Evolutionary conservation across 768 basidiomycete species (phyloP).

Genomic region (Termitomyces eurrhizus): DNA sequence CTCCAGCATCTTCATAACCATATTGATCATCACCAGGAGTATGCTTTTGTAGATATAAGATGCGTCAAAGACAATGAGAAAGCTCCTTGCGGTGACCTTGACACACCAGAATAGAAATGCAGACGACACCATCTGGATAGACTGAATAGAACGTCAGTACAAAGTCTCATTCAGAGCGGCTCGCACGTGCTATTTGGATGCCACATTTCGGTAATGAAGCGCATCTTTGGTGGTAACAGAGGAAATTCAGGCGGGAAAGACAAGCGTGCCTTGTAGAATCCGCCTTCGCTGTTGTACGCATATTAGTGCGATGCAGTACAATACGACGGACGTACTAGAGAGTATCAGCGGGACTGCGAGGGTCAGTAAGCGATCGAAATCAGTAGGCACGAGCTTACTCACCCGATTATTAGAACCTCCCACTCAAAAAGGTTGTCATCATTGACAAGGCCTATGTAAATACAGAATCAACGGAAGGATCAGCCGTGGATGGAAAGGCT

Average conservation of each 20-base stretch:
- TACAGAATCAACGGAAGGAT: conserved; percentile 24
- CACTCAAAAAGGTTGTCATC: conserved; percentile 95
- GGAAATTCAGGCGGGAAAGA: conserved; percentile 91
- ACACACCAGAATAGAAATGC: conserved; percentile 89
- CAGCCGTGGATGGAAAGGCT: conserved; percentile 14
- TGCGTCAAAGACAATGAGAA: conserved; percentile 7
- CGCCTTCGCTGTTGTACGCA: conserved; percentile 73
- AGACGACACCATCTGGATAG: conserved; percentile 89
- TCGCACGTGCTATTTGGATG: conserved; percentile 88
- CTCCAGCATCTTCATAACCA: conserved; percentile 94
- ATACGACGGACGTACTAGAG: conserved; percentile 63
- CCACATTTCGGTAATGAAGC: conserved; percentile 93
- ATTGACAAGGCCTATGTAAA: conserved; percentile 76
- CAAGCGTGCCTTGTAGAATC: conserved; percentile 89
- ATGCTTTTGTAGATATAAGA: conserved; percentile 49
- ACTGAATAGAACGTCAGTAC: conserved; percentile 45
- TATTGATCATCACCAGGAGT: conserved; percentile 96
- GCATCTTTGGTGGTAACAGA: conserved; percentile 91
- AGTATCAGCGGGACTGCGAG: conserved; percentile 80
- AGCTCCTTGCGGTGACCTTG: neutral
- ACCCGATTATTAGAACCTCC: conserved; percentile 96
- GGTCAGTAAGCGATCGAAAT: conserved; percentile 12
- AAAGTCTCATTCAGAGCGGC: neutral
- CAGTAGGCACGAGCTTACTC: conserved; percentile 21
- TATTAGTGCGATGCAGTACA: conserved; percentile 5